A percentile compares a stretch with the other conserved stretches of the same genome.
Conservation (phyloP, 169 alveolate species). For the Plasmodium ovale region DNA sequence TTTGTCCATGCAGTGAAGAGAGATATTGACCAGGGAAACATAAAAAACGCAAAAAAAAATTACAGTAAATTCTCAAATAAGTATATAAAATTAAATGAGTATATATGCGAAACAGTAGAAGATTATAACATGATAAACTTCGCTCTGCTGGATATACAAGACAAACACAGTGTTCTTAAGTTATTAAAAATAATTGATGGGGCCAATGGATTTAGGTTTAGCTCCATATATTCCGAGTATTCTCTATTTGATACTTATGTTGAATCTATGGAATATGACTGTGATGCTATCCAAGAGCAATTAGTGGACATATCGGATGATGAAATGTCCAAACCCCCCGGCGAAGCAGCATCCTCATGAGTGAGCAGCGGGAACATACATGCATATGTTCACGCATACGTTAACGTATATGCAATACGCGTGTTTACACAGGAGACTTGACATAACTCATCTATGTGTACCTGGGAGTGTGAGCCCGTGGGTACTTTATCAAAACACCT, state of each 20-base stretch:
- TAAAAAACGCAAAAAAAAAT: conserved; percentile 43
- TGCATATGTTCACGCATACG: no score
- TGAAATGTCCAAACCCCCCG: no score
- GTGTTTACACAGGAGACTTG: no score
- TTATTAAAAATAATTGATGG: conserved; percentile 86
- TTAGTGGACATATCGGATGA: conserved; percentile 78
- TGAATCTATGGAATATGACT: conserved; percentile 79
- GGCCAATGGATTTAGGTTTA: conserved; percentile 89
- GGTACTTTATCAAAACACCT: no score
- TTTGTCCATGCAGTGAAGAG: neutral
- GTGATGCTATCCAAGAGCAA: conserved; percentile 78
- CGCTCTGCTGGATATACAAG: conserved; percentile 89
- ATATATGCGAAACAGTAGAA: conserved; percentile 84
- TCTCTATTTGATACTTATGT: conserved; percentile 76
- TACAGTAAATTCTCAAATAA: conserved; percentile 75
- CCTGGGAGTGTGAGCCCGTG: no score
- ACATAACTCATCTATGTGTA: no score
- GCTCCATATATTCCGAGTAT: conserved; percentile 50
- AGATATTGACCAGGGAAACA: conserved; percentile 19
- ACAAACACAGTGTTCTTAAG: conserved; percentile 84
- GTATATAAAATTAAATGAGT: conserved; percentile 78
- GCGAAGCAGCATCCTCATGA: no score
- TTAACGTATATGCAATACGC: no score
- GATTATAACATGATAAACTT: conserved; percentile 83
- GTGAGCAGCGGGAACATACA: no score